Percentiles rank a stretch among this genome's conserved stretches.
phyloP scores from a whole-genome alignment of 1,284 basidiomycete species.

The Cutaneotrichosporon daszewskae region DNA sequence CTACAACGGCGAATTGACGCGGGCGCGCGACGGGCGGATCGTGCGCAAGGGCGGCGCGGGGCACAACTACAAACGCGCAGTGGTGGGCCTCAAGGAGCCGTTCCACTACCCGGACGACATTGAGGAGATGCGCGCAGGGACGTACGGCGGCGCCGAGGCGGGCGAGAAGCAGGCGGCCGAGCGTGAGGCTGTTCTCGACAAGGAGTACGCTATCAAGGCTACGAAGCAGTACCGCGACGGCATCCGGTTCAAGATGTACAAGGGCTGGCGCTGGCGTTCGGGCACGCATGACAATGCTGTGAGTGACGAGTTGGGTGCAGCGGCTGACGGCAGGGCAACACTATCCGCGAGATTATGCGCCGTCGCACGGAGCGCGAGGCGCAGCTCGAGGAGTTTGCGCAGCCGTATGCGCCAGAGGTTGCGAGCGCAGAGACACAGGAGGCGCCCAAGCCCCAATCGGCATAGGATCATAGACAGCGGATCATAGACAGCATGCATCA shows the following conservation, averaged over 20 bases:
- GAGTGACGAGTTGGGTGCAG: constrained; percentile 10
- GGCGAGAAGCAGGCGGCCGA: constrained; percentile 52
- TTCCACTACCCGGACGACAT: constrained; percentile 81
- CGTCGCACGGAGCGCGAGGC: constrained; percentile 55
- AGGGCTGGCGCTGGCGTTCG: constrained; percentile 41
- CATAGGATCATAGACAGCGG: too few species aligned
- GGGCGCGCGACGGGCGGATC: constrained; percentile 28
- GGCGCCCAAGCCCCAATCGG: too few species aligned
- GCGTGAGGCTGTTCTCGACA: constrained; percentile 58
- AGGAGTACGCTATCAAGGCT: constrained; percentile 54
- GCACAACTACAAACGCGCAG: constrained; percentile 74
- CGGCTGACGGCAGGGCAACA: constrained; percentile 35
- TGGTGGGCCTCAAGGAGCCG: constrained; percentile 79
- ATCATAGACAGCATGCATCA: too few species aligned
- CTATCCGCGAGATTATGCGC: constrained; percentile 41
- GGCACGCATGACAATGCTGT: constrained; percentile 39
- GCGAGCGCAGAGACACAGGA: too few species aligned
- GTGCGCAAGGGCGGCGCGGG: constrained; percentile 37
- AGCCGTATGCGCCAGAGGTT: too few species aligned
- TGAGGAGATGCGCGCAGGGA: constrained; percentile 60
- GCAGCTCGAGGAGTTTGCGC: constrained; percentile 38
- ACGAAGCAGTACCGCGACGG: constrained; percentile 52
- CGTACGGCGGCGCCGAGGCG: constrained; percentile 11
- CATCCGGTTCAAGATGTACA: constrained; percentile 30
- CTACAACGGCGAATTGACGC: constrained; percentile 60